Evolutionary conservation across 495 filamentous ascomycete genomes (phyloP).

Genomic region (Penicillium paradoxum): DNA sequence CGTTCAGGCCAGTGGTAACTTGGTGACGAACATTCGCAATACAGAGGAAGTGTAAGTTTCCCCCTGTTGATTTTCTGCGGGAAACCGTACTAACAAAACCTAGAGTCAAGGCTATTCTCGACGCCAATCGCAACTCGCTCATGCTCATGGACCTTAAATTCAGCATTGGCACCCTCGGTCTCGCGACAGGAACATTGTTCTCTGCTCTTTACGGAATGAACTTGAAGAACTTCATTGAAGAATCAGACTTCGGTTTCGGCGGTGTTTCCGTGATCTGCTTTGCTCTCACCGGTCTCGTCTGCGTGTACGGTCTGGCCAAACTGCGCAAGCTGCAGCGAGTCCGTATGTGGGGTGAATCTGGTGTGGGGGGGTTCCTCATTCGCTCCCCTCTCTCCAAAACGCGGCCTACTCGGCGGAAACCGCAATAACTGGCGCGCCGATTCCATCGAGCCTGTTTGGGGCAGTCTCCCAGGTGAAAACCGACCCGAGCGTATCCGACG

Average conservation of each 20-base stretch:
- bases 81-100: slow-evolving; percentile 10
- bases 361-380: slow-evolving; percentile 33
- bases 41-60: slow-evolving; percentile 89
- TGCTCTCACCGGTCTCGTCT: slow-evolving; percentile 68
- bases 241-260: slow-evolving; percentile 83
- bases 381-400: slow-evolving; percentile 26
- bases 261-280: slow-evolving; percentile 66
- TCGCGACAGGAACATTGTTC: slow-evolving; percentile 88
- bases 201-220: slow-evolving; percentile 99
- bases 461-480: slow-evolving; percentile 43
- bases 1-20: slow-evolving; percentile 85
- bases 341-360: slow-evolving; percentile 69
- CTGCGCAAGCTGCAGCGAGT: slow-evolving; percentile 83
- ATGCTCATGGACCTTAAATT: slow-evolving; percentile 98
- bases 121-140: slow-evolving; percentile 94
- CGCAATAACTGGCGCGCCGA: slow-evolving; percentile 45
- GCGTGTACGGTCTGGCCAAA: slow-evolving; percentile 72
- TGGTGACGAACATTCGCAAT: slow-evolving; percentile 93
- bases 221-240: slow-evolving; percentile 96
- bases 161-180: slow-evolving; percentile 86
- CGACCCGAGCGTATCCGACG: slow-evolving; percentile 40
- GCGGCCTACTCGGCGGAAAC: slow-evolving; percentile 14
- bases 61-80: neutral
- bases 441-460: slow-evolving; percentile 43
- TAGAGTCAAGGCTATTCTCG: slow-evolving; percentile 93